Base-by-base conservation (phyloP, 768 basidiomycete species). In the Lactifluus rugatus region DNA sequence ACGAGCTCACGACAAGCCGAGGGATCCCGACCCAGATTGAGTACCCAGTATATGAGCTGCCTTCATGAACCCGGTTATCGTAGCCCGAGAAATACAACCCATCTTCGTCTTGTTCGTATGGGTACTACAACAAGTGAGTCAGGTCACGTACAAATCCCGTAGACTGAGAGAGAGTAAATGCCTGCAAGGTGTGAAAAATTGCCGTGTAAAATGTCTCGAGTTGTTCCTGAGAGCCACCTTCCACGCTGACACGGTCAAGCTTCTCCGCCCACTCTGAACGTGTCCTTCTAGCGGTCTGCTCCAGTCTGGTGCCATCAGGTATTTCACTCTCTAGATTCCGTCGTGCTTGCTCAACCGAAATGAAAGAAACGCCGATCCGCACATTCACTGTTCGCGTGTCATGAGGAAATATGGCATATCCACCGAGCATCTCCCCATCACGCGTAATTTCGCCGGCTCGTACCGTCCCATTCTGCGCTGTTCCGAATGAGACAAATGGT, bases 11-110 rank as follows among this genome's bases (percentile, higher is more conserved):
- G 34, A n/a, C 8, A 19, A 42, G 41, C 8, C 16, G 2, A 17
- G 19, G 2, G n/a, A 28, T 62, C 76, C 7, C 28, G 56, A 85
- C 84, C 87, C 87, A 88, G 60, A 82, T 87, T 0, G 87, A 88
- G 66, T 90, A 90, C 0, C 87, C 88, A 0, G 82, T 87, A 64
- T 90, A 90, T 0, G 85, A 88, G n/a, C 73, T 71, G 17, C 84
- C 82, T 28, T 77, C 67, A 49, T 88, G 85, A 0, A 90, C 70
- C 6, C 70, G 58, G 52, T 85, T 80, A 55, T 87, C 83, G 58
- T 91, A 90, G 0, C 81, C 89, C 6, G 88, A 90, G 68, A 85
- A 92, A 68, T 91, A 90, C 7, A 65, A 67, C 3, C 79, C 79
- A 39, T 77, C 72, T 67, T 91, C 89, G 61, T 77, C 74, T 58